These are phyloP conservation scores for Suhomyces yuchorum DNA, from an alignment of 1,139 yeast species.

Conservation along the genomic window DNA sequence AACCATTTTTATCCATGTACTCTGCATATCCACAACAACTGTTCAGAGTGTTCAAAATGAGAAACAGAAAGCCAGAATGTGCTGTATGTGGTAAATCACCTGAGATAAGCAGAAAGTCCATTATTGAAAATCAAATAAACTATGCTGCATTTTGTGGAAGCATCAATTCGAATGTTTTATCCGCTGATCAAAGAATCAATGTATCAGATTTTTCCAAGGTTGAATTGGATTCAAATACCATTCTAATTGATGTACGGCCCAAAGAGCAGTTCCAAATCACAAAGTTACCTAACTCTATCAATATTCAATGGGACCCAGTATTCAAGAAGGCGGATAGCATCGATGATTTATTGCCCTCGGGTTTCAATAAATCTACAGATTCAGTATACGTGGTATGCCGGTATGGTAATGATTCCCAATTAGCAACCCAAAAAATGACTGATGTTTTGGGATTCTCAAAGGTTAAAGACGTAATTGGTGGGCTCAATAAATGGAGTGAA, in stretches of 20 bases:
- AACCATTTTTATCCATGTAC: conserved; percentile 71
- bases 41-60: conserved; percentile 75
- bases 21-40: conserved; percentile 75
- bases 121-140: conserved; percentile 53
- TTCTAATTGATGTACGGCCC: conserved; percentile 75
- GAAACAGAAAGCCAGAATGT: conserved; percentile 65
- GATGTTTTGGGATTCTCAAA: conserved; percentile 47
- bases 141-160: conserved; percentile 78
- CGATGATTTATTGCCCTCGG: conserved; percentile 27
- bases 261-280: conserved; percentile 72
- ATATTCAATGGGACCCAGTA: conserved; percentile 60
- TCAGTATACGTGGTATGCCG: conserved; percentile 66
- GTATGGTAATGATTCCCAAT: conserved; percentile 88
- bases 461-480: conserved; percentile 76
- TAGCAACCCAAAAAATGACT: conserved; percentile 62
- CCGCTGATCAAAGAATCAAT: conserved; percentile 45
- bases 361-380: conserved; percentile 22
- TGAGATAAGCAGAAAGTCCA: conserved; percentile 45
- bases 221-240: conserved; percentile 19
- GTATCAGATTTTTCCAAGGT: conserved; percentile 28
- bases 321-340: conserved; percentile 37
- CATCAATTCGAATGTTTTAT: conserved; percentile 48
- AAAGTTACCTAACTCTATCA: conserved; percentile 58
- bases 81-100: conserved; percentile 62
- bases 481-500: conserved; percentile 69